These are phyloP conservation scores for Rhodomyrtus psidioides DNA, from an alignment of 441 rosid genomes.

Conservation along the genomic window DNA sequence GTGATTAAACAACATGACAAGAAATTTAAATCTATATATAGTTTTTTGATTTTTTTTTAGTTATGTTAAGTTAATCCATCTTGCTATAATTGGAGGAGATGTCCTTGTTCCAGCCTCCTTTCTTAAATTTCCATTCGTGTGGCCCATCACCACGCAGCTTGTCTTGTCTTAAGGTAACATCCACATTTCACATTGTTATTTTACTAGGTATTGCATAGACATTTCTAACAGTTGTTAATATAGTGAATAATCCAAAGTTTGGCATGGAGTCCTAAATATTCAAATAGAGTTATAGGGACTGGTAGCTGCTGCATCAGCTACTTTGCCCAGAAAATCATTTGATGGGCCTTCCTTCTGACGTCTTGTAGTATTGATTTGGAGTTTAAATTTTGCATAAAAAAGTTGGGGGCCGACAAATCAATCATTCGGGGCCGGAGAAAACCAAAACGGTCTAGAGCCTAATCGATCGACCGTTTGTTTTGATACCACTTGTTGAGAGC, in stretches of 20 bases:
- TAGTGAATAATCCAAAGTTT: neutral
- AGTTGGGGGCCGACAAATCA: neutral
- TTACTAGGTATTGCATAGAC: neutral
- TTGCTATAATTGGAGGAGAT: constrained; percentile 20
- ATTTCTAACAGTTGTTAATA: neutral
- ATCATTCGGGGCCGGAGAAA: neutral
- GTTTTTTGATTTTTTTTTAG: neutral
- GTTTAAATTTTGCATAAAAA: neutral
- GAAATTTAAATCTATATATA: constrained; percentile 10
- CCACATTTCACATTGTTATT: neutral
- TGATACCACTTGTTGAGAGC: too few relatives aligned
- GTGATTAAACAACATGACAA: constrained; percentile 35
- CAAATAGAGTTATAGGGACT: neutral
- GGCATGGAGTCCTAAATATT: neutral
- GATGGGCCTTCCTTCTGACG: neutral
- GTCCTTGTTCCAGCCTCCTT: neutral
- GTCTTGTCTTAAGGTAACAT: neutral
- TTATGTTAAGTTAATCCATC: neutral
- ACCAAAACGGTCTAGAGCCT: neutral
- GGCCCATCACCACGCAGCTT: neutral
- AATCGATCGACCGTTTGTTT: neutral
- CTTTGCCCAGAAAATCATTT: neutral
- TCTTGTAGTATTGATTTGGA: neutral
- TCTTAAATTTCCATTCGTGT: neutral
- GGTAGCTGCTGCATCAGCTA: neutral